Conservation (phyloP, 306 rosid species). For the apple (Malus domestica) region DNA sequence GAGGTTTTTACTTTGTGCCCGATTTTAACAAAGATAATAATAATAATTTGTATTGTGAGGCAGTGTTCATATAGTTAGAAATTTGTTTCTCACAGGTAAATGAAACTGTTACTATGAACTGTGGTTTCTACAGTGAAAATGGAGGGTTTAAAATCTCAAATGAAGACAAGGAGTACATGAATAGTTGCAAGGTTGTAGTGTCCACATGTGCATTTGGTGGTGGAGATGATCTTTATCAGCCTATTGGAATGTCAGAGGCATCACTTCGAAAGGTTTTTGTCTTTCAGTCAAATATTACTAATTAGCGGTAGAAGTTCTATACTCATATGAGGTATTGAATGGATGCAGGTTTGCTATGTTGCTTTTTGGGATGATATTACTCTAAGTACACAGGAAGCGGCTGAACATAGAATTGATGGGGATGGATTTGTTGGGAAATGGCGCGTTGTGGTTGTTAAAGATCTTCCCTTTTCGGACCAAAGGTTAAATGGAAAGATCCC, state of each 20-base stretch:
- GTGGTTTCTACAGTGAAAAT: slow-evolving; percentile 70
- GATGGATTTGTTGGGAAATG: slow-evolving; percentile 74
- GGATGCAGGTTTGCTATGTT: slow-evolving; percentile 80
- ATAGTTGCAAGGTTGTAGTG: slow-evolving; percentile 61
- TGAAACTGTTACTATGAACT: slow-evolving; percentile 53
- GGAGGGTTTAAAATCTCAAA: slow-evolving; percentile 80
- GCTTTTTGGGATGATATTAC: slow-evolving; percentile 98
- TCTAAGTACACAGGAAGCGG: slow-evolving; percentile 53
- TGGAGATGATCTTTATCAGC: slow-evolving; percentile 98
- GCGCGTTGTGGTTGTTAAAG: slow-evolving; percentile 74
- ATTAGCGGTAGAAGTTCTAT: slow-evolving; percentile 10
- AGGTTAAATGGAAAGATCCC: slow-evolving; percentile 97
- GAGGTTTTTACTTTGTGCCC: background rate
- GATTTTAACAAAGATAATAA: background rate
- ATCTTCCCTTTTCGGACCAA: slow-evolving; percentile 88
- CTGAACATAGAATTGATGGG: slow-evolving; percentile 48
- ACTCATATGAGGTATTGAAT: slow-evolving; percentile 38
- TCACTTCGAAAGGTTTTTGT: slow-evolving; percentile 62
- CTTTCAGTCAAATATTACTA: slow-evolving; percentile 13
- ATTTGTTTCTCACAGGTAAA: slow-evolving; percentile 47
- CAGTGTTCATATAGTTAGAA: background rate
- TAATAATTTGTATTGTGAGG: background rate
- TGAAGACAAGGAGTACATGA: slow-evolving; percentile 62
- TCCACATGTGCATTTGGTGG: slow-evolving; percentile 99
- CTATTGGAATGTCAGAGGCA: slow-evolving; percentile 79